Conservation (phyloP, 169 alveolate genomes). For the Plasmodium relictum region DNA sequence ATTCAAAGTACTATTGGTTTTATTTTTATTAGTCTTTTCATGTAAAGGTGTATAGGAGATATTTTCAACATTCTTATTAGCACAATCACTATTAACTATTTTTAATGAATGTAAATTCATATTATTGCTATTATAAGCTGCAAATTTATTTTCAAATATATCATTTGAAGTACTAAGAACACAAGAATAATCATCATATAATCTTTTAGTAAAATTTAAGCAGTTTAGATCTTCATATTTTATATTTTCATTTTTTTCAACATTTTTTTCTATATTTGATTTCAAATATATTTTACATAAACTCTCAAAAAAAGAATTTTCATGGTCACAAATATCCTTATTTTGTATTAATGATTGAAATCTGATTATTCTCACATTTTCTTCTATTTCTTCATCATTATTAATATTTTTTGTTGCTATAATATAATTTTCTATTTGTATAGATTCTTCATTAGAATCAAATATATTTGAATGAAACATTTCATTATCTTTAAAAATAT, state of each 20-base stretch:
- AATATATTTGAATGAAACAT: not conserved
- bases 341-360: conserved; percentile 12
- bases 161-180: too few species aligned
- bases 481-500: not conserved
- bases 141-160: too few species aligned
- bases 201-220: too few species aligned
- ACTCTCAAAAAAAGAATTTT: not conserved
- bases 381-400: conserved; percentile 17
- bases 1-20: not conserved
- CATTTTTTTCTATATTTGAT: not conserved
- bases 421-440: conserved; percentile 3
- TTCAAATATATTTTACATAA: conserved; percentile 5
- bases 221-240: not conserved
- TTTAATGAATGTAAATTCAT: too few species aligned
- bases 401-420: conserved; percentile 13
- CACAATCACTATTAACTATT: not conserved
- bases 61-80: not conserved
- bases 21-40: not conserved
- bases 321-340: not conserved
- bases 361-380: conserved; percentile 13
- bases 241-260: not conserved
- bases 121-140: too few species aligned
- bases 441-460: not conserved
- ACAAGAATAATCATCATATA: too few species aligned
- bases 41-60: not conserved